Conservation (phyloP, 495 filamentous ascomycete genomes). For the Aspergillus funiculosus region DNA sequence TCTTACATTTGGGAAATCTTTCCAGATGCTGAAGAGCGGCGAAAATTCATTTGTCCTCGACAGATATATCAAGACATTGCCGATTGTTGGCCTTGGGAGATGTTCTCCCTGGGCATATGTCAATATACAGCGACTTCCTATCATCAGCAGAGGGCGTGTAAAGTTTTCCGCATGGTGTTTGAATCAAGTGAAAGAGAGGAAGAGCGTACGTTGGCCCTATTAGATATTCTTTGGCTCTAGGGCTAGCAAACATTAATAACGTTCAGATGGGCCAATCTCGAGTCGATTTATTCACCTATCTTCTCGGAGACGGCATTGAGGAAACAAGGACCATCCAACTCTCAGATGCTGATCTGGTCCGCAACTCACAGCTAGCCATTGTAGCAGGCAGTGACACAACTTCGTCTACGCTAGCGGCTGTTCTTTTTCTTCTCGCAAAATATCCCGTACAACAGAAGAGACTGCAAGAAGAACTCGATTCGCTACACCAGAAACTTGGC, state of each 20-base stretch:
- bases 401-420: conserved; percentile 19
- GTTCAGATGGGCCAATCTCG: conserved; percentile 1
- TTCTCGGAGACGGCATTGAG: neutral
- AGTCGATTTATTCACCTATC: conserved; percentile 1
- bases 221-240: no score
- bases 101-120: conserved; percentile 16
- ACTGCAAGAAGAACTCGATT: conserved; percentile 19
- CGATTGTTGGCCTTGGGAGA: neutral
- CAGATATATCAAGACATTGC: neutral
- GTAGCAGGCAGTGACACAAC: conserved; percentile 29
- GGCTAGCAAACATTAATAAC: neutral
- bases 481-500: neutral
- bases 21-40: conserved; percentile 31
- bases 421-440: conserved; percentile 34
- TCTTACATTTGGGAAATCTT: conserved; percentile 35
- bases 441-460: conserved; percentile 18
- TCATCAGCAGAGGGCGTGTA: neutral
- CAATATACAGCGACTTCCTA: neutral
- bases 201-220: no score
- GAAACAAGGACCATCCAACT: neutral
- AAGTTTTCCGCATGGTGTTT: conserved; percentile 11
- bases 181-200: conserved; percentile 14
- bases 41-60: conserved; percentile 16
- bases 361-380: conserved; percentile 4
- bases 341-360: neutral